Percentiles rank a stretch among this genome's conserved stretches.
Conservation (phyloP, 495 filamentous ascomycete genomes). For the Penicillium odoratum region DNA sequence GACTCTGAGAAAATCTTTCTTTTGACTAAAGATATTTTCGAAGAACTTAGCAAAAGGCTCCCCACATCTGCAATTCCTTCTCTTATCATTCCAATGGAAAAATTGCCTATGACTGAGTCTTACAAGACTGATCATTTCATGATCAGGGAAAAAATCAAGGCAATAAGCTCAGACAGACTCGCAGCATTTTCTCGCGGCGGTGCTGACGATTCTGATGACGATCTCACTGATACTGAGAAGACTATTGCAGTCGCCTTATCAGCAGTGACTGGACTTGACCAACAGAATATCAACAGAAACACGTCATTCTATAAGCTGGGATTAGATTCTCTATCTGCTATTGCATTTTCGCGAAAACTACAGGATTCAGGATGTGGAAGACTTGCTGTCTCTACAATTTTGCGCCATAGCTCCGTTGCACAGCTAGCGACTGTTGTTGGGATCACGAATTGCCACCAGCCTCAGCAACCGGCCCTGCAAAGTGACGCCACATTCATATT, state of each 20-base stretch:
- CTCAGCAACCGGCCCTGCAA: not conserved
- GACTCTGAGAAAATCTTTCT: slow-evolving; percentile 8
- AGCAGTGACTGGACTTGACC: slow-evolving; percentile 46
- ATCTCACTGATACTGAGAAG: slow-evolving; percentile 39
- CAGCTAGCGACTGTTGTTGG: slow-evolving; percentile 48
- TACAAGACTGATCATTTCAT: slow-evolving; percentile 60
- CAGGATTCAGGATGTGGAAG: slow-evolving; percentile 38
- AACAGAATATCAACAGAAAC: slow-evolving; percentile 42
- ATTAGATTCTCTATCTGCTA: slow-evolving; percentile 80
- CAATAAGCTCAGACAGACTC: slow-evolving; percentile 22
- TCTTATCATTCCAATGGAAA: slow-evolving; percentile 62
- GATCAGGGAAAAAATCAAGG: slow-evolving; percentile 36
- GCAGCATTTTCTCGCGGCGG: slow-evolving; percentile 26
- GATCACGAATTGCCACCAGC: slow-evolving; percentile 8
- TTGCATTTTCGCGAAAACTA: slow-evolving; percentile 59
- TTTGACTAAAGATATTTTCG: slow-evolving; percentile 39
- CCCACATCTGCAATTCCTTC: slow-evolving; percentile 70
- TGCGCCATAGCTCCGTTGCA: slow-evolving; percentile 59
- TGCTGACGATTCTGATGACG: slow-evolving; percentile 17
- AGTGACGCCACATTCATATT: slow-evolving; percentile 4
- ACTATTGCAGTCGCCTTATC: slow-evolving; percentile 52
- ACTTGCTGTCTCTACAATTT: slow-evolving; percentile 60
- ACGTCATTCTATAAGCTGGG: slow-evolving; percentile 65
- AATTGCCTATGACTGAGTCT: slow-evolving; percentile 61
- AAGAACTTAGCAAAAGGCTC: slow-evolving; percentile 41